phyloP scores from a whole-genome alignment of 192 early-diverging fungal genomes.

The Backusella sp. region DNA sequence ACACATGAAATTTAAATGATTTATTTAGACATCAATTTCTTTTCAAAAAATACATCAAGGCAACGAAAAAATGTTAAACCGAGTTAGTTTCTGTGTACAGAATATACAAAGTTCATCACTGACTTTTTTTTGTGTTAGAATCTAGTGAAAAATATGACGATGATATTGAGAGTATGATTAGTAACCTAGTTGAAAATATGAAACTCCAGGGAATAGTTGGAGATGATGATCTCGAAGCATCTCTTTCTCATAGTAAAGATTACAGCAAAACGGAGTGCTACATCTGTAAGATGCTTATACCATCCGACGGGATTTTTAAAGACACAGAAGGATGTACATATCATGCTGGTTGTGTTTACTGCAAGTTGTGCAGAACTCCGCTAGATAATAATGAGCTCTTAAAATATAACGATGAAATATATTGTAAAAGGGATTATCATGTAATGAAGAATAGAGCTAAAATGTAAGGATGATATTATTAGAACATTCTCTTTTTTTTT shows the following conservation, averaged over 20 bases:
- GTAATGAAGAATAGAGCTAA: constrained; percentile 36
- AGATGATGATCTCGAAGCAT: background rate
- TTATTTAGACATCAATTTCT: background rate
- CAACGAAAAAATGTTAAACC: background rate
- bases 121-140: background rate
- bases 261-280: constrained; percentile 14
- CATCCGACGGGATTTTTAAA: background rate
- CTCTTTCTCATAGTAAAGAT: constrained; percentile 14
- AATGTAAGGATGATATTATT: constrained; percentile 39
- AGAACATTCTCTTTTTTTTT: background rate
- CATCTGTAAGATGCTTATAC: background rate
- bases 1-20: background rate
- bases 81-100: background rate
- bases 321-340: background rate
- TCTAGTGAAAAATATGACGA: background rate
- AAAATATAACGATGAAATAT: constrained; percentile 56
- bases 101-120: background rate
- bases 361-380: constrained; percentile 46
- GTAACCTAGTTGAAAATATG: background rate
- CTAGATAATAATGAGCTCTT: constrained; percentile 36
- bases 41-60: background rate
- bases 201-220: background rate
- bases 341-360: constrained; percentile 55
- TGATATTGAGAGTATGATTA: background rate
- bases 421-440: constrained; percentile 61